phyloP scores from a whole-genome alignment of 2,329 filamentous ascomycete species.

The Aspergillus oerlinghausenensis region DNA sequence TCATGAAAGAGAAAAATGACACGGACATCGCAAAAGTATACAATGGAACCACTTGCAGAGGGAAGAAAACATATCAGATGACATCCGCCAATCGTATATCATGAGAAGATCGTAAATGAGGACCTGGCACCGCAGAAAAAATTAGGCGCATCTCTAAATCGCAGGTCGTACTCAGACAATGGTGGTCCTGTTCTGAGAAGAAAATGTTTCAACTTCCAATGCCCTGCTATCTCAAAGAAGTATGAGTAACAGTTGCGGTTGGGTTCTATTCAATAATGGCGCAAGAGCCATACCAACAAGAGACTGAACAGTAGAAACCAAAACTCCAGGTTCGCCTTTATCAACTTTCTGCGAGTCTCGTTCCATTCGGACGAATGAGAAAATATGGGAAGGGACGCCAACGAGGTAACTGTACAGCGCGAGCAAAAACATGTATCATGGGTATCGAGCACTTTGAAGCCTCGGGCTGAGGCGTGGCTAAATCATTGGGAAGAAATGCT shows the following conservation, averaged over 20 bases:
- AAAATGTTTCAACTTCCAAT: slow-evolving; percentile 10
- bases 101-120: slow-evolving; percentile 6
- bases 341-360: background rate
- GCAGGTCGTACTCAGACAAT: background rate
- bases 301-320: background rate
- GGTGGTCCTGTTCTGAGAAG: background rate
- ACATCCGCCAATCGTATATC: background rate
- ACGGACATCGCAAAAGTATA: slow-evolving; percentile 21
- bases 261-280: background rate
- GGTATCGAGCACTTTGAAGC: slow-evolving; percentile 22
- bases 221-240: background rate
- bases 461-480: background rate
- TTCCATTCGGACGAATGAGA: background rate
- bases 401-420: slow-evolving; percentile 16
- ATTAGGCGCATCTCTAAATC: slow-evolving; percentile 5
- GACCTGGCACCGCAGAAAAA: background rate
- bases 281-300: background rate
- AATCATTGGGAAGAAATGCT: background rate
- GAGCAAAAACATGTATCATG: slow-evolving; percentile 20
- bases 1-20: slow-evolving; percentile 18
- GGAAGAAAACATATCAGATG: slow-evolving; percentile 5
- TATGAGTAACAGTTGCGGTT: background rate
- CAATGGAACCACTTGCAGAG: slow-evolving; percentile 18
- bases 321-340: background rate
- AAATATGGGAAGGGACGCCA: background rate